These are phyloP conservation scores for Castanospermum australe DNA, from an alignment of 306 rosid species.

Conservation along the genomic window DNA sequence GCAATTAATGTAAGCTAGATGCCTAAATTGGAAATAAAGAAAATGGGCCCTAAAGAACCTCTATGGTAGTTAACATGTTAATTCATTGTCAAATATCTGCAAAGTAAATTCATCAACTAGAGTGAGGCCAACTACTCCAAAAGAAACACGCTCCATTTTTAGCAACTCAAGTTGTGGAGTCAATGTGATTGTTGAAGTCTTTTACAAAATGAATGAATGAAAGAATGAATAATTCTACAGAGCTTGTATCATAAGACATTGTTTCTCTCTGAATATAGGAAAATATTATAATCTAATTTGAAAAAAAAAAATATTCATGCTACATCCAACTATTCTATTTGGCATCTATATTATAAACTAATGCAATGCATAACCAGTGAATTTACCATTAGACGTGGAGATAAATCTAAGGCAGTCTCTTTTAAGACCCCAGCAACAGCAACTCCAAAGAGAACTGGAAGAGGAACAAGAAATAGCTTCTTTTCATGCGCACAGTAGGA, in stretches of 20 bases:
- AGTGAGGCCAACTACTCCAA: background rate
- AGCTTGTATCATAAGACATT: background rate
- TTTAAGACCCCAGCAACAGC: conserved; percentile 67
- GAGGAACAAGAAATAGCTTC: conserved; percentile 69
- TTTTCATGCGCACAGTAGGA: conserved; percentile 81
- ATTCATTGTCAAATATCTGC: background rate
- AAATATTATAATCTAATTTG: conserved; percentile 4
- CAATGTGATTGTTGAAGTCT: background rate
- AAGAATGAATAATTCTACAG: background rate
- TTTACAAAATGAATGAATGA: background rate
- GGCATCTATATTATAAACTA: background rate
- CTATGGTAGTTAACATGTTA: background rate
- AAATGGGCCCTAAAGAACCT: background rate
- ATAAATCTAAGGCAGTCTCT: conserved; percentile 58
- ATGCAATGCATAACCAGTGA: conserved; percentile 9
- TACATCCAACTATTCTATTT: conserved; percentile 10
- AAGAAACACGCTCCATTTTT: background rate
- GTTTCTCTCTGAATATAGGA: background rate
- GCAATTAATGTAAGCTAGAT: background rate
- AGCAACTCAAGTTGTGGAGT: background rate
- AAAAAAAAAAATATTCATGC: conserved; percentile 1
- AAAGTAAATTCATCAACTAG: conserved; percentile 7
- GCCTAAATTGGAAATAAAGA: background rate
- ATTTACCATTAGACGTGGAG: conserved; percentile 73
- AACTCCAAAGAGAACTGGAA: conserved; percentile 68